Conservation (phyloP, 2,329 filamentous ascomycete species). For the Cercospora zeina region DNA sequence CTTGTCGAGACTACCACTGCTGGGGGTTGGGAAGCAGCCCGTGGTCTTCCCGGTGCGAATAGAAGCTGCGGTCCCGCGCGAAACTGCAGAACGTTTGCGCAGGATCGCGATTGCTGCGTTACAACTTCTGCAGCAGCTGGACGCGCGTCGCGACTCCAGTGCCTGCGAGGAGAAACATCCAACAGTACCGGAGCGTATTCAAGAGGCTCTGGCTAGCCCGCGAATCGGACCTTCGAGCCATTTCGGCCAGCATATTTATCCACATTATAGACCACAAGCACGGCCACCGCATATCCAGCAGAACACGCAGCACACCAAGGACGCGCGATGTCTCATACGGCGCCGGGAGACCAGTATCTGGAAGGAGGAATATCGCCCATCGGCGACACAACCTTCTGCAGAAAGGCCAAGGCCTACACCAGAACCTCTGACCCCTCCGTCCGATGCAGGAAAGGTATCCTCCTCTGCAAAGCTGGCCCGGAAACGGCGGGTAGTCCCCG, state of each 20-base stretch:
- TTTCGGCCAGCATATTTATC: background rate
- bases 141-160: background rate
- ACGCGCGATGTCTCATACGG: background rate
- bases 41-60: background rate
- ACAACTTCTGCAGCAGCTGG: background rate
- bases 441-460: no score
- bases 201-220: background rate
- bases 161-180: background rate
- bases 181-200: background rate
- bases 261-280: background rate
- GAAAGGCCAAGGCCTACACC: background rate
- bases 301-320: background rate
- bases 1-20: background rate
- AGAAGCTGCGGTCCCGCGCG: background rate
- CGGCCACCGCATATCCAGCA: background rate
- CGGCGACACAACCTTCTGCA: background rate
- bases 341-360: background rate
- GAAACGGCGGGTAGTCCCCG: background rate
- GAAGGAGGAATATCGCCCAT: background rate
- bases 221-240: background rate
- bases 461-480: no score
- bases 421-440: background rate
- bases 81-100: background rate
- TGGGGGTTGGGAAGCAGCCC: background rate
- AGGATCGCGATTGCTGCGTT: background rate